Evolutionary conservation across 257 asterid genomes (phyloP), one percentile per base, ranked within the genome.

Genomic region (Salvia hispanica): DNA sequence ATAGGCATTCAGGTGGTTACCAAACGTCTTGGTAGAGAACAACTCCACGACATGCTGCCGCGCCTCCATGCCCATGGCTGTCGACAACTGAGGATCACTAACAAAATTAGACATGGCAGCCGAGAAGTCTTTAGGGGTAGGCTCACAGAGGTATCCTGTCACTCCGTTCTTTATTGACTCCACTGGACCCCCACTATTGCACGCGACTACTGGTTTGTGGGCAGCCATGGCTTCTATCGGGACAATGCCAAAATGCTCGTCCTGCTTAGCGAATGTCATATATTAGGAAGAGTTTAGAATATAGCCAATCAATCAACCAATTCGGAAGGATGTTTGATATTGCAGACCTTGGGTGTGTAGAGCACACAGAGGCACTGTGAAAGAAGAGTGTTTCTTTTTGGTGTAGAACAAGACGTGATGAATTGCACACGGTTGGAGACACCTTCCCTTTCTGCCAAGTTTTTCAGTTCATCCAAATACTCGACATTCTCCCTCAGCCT

Each of bases 141-240:
- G 92, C 14, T 88, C 86, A 72, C 95, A 88, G 5, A 93, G 95
- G 80, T 77, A 90, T 54, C 97, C 99, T 0, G 99, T 90, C 53
- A 79, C 82, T 8, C 91, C 95, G 3, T 80, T 72, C 62, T 77
- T 87, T 58, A 94, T 66, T 0, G 95, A 77, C 92, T 94, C 99
- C 7, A 91, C 89, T 3, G 99, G 96, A 14, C 98, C 97, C 34
- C 98, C 96, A 61, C 97, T 91, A 70, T 91, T 84, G 80, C 99
- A 91, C 4, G 98, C 96, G 31, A 91, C 83, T 28, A 94, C 97
- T 0, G 99, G 99, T 75, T 94, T 94, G 69, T 82, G 66, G 4
- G 98, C 89, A 44, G 97, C 98, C 99, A 94, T 94, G 43, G 99
- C 96, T 77, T 94, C 99, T 73, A 94, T 11, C 52, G 99, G 99